These are phyloP conservation scores for Ophiostoma fasciatum DNA, from an alignment of 2,329 filamentous ascomycete species.

Conservation along the genomic window DNA sequence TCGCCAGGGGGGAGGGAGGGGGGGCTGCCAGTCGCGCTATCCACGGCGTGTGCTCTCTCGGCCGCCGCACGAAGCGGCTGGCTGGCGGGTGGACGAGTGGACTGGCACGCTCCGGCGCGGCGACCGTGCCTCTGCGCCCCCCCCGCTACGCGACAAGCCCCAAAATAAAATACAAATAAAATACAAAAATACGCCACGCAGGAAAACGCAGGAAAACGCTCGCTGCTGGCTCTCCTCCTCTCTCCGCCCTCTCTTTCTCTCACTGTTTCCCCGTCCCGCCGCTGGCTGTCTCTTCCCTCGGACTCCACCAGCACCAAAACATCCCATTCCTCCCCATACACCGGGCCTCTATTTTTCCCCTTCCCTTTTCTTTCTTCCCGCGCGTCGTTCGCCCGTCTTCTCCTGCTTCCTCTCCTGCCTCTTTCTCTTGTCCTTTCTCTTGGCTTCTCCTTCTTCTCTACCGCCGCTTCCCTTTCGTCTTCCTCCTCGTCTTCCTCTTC, in stretches of 20 bases:
- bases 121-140: constrained; percentile 3
- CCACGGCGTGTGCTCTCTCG: too few relatives aligned
- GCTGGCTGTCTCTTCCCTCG: constrained; percentile 11
- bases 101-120: constrained; percentile 2
- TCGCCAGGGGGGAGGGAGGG: too few relatives aligned
- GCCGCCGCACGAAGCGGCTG: too few relatives aligned
- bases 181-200: too few relatives aligned
- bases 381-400: too few relatives aligned
- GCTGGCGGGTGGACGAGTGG: not conserved
- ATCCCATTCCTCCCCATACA: constrained; percentile 14
- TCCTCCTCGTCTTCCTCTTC: not conserved
- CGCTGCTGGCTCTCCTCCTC: not conserved
- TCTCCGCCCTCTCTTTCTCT: not conserved
- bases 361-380: not conserved
- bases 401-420: not conserved
- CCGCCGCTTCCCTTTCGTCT: not conserved
- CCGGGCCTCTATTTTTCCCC: constrained; percentile 4
- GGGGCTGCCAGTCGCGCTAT: constrained; percentile 4
- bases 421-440: not conserved
- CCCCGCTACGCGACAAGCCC: too few relatives aligned
- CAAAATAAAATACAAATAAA: too few relatives aligned
- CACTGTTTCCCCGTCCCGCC: not conserved
- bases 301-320: constrained; percentile 15
- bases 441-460: not conserved
- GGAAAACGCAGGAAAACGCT: too few relatives aligned